Evolutionary conservation across 2,329 filamentous ascomycete species (phyloP).

Genomic region (Fusarium sp.): DNA sequence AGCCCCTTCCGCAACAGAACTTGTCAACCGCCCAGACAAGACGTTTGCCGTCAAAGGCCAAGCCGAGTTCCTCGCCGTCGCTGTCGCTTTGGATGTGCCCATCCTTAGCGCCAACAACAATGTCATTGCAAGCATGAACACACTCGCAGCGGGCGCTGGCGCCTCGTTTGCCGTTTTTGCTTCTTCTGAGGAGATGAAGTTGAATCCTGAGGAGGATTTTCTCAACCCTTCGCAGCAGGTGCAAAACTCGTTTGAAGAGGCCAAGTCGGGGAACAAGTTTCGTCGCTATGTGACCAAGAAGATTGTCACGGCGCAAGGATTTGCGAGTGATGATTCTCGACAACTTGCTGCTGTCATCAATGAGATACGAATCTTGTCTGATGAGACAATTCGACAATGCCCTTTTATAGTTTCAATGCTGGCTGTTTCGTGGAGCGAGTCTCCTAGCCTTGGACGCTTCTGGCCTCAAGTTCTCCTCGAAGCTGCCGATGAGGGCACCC

Average conservation of each 20-base stretch:
- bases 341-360: background rate
- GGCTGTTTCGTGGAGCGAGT: background rate
- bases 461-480: background rate
- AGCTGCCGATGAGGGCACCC: background rate
- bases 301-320: background rate
- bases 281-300: background rate
- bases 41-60: background rate
- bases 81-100: background rate
- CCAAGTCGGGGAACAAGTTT: background rate
- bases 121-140: background rate
- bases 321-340: background rate
- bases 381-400: background rate
- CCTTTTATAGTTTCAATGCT: background rate
- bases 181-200: background rate
- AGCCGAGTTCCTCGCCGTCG: conserved; percentile 1
- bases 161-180: background rate
- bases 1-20: background rate
- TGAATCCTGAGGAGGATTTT: background rate
- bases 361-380: background rate
- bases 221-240: background rate
- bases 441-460: background rate
- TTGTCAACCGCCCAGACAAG: background rate
- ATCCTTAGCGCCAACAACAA: background rate
- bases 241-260: background rate
- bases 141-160: background rate